A percentile compares a stretch with the other conserved stretches of the same genome.
These are phyloP conservation scores for Candida arabinofermentans DNA, from an alignment of 805 yeast genomes.

Conservation along the genomic window DNA sequence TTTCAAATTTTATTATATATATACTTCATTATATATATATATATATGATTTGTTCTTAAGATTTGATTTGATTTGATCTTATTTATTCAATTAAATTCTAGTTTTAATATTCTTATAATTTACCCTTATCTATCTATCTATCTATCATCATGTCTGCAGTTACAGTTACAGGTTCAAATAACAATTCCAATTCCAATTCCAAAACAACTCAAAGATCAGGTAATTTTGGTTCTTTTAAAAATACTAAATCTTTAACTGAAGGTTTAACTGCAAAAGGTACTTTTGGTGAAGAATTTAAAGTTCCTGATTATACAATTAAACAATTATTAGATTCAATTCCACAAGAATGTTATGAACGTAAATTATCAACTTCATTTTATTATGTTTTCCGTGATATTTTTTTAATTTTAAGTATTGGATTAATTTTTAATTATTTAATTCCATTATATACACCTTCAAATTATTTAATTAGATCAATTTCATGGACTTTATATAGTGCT, in stretches of 20 bases:
- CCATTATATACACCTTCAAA: conserved; percentile 36
- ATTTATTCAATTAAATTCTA: too few species aligned
- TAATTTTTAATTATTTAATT: conserved; percentile 51
- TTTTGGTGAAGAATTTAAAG: conserved; percentile 62
- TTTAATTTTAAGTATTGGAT: conserved; percentile 30
- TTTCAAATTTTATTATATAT: too few species aligned
- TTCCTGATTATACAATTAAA: conserved; percentile 73
- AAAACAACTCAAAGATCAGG: conserved; percentile 33
- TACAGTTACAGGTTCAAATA: conserved; percentile 27
- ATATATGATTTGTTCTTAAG: too few species aligned
- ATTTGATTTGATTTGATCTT: too few species aligned
- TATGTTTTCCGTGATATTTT: conserved; percentile 68
- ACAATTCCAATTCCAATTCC: conserved; percentile 8
- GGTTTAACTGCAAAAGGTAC: conserved; percentile 51
- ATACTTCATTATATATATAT: too few species aligned
- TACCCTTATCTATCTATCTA: not conserved
- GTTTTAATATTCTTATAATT: not conserved
- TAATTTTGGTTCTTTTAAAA: conserved; percentile 38
- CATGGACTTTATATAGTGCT: too few species aligned
- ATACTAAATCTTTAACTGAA: conserved; percentile 37
- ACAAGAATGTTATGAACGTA: conserved; percentile 66
- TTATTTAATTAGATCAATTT: too few species aligned
- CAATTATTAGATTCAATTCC: conserved; percentile 73
- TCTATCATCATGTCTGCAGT: conserved; percentile 29
- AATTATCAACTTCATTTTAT: conserved; percentile 47